Percentiles rank a stretch among this genome's conserved stretches.
Evolutionary conservation across 768 basidiomycete genomes (phyloP).

Genomic region (Pholiota conissans): DNA sequence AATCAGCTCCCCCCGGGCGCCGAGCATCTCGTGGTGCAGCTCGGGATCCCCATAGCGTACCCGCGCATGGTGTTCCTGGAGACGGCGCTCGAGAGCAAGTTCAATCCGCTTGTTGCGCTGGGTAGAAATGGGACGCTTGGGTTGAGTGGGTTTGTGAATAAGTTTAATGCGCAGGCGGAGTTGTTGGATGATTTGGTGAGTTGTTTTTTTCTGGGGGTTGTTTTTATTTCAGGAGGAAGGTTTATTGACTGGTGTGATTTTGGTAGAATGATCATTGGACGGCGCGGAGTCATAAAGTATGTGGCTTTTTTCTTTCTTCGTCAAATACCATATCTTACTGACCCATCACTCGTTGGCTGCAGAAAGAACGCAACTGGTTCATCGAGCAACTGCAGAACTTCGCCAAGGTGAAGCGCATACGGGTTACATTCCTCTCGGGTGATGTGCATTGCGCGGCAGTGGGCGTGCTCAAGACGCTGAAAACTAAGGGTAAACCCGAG

Average conservation of each 20-base stretch:
- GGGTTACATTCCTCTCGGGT: conserved; percentile 87
- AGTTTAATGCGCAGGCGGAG: conserved; percentile 92
- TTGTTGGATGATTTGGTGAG: conserved; percentile 87
- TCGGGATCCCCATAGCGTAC: conserved; percentile 90
- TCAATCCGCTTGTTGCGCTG: conserved; percentile 81
- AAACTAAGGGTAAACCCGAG: conserved; percentile 45
- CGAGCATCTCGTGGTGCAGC: conserved; percentile 81
- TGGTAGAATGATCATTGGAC: conserved; percentile 91
- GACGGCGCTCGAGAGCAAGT: conserved; percentile 70
- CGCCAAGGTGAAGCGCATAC: conserved; percentile 57
- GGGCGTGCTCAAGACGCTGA: conserved; percentile 71
- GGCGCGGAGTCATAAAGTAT: conserved; percentile 72
- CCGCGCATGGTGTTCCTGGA: conserved; percentile 93
- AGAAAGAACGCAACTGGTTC: conserved; percentile 92
- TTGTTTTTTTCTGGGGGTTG: conserved; percentile 3
- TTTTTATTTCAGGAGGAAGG: background rate
- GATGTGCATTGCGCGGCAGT: conserved; percentile 94
- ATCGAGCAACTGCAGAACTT: conserved; percentile 77
- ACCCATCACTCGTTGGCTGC: conserved; percentile 7
- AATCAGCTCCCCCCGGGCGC: conserved; percentile 58
- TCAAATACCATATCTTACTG: no score
- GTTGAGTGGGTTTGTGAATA: conserved; percentile 80
- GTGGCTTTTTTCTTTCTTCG: conserved; percentile 1
- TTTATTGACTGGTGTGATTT: background rate
- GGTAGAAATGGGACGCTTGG: conserved; percentile 68